A percentile compares a stretch with the other conserved stretches of the same genome.
phyloP scores from a whole-genome alignment of 2,329 filamentous ascomycete species.

The Colletotrichum sp. region DNA sequence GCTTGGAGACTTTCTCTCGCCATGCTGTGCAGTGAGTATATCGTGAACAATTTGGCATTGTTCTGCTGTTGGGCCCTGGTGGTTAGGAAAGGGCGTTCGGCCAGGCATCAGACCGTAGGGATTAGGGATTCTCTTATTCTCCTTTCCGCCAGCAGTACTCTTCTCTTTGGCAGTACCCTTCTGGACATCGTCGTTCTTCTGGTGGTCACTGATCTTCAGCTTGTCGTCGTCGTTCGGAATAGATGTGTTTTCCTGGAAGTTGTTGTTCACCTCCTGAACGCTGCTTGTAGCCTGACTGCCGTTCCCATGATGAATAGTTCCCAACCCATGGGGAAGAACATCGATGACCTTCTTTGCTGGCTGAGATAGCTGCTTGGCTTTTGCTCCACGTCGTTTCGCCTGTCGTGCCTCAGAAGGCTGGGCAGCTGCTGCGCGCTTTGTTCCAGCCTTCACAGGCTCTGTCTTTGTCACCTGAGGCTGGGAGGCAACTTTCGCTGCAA shows the following conservation, averaged over 20 bases:
- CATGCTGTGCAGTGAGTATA: constrained; percentile 70
- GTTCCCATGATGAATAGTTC: constrained; percentile 10
- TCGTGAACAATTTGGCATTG: constrained; percentile 73
- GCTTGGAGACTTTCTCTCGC: constrained; percentile 67
- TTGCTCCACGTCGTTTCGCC: neutral
- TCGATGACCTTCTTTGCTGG: neutral
- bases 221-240: neutral
- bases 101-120: constrained; percentile 61
- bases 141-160: neutral
- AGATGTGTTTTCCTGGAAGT: neutral
- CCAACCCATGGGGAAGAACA: constrained; percentile 15
- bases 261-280: neutral
- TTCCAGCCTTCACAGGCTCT: neutral
- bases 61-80: constrained; percentile 65
- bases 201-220: neutral
- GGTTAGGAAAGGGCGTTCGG: constrained; percentile 71
- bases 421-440: neutral
- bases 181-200: neutral
- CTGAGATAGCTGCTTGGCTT: neutral
- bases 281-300: neutral
- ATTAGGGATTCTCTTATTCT: constrained; percentile 29
- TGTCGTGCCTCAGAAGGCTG: neutral
- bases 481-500: neutral
- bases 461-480: neutral
- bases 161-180: neutral